Evolutionary conservation across 2,329 filamentous ascomycete genomes (phyloP), one percentile per base, ranked within the genome.

Genomic region (Clarireedia paspali): DNA sequence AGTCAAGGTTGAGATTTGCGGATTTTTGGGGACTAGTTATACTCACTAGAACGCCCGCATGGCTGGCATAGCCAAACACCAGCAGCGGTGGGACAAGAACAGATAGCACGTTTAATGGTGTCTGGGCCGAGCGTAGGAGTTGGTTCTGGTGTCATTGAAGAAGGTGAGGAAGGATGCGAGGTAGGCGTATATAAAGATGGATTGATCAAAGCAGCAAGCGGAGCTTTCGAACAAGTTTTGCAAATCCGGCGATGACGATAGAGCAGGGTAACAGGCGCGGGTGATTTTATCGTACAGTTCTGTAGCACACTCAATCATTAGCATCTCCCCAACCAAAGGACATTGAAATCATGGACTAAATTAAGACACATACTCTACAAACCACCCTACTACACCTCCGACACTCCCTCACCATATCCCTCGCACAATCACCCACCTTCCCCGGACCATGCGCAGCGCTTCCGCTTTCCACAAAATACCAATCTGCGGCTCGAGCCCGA

Each of bases 281-380:
- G 90, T 0, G 88, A 84, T 71, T 96, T 96, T 66, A 89, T 87
- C 5, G 86, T 85, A 71, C 92, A 97, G 64, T 97, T 97, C 90
- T 95, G 70, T 52, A 51, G 10, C 6, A 51, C 14, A 15, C 9
- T 27, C 62, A 39, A 57, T 44, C 30, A 58, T 50, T 51, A 36
- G 5, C 39, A 14, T 34, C 20, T 2, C 34, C 70, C 89, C 95
- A 64, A 94, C 27, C 42, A 53, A 15, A n/a, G 15, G 10, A 54
- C 39, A 47, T 34, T 38, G 36, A 17, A 38, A 27, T 27, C 26
- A 30, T 30, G 27, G 27, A 12, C 27, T 7, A 10, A 40, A 17
- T 15, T 23, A 44, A n/a, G 17, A 47, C 30, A 71, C 81, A 70
- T 79, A 95, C 91, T 72, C 92, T 82, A 71, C 92, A 97, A 55